Base-by-base conservation (phyloP, 257 asterid genomes). In the Buddleja alternifolia region DNA sequence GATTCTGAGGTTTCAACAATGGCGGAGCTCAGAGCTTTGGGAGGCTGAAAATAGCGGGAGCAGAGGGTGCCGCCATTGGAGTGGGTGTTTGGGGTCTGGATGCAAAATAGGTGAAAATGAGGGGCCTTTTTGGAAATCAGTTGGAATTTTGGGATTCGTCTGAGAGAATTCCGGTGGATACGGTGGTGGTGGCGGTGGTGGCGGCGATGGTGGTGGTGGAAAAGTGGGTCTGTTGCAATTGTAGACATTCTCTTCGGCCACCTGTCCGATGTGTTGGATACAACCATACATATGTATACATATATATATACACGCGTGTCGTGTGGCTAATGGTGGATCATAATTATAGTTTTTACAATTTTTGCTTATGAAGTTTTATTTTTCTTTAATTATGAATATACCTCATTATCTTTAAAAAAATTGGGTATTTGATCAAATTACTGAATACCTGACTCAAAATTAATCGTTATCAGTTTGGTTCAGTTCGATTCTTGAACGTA, bases 141-240 rank as follows among this genome's bases (percentile, higher is more conserved):
- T 7, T 17, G 55, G 24, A 48, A 48, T 17, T 48, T 48, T 7
- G 55, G 52, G 3, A 12, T 46, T 46, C 8, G 8, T 14, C 10
- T 48, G 55, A 19, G 23, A 48, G 23, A 48, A 48, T 2, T 17
- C 24, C 55, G 55, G 55, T 48, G 55, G 55, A 48, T 19, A 21
- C 5, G 3, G 34, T 29, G 2, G 34, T 5, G 34, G 34, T 29
- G 34, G 55, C n/a, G n/a, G n/a, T n/a, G n/a, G n/a, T n/a, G n/a
- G n/a, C n/a, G n/a, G n/a, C n/a, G n/a, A n/a, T n/a, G n/a, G n/a
- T 8, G 55, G 55, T 15, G 55, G 55, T 48, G 55, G 55, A 48
- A 7, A 11, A 48, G 55, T 48, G 24, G 23, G 11, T 48, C 24
- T 19, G 55, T 17, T 15, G 55, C 24, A 48, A 48, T 21, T 48